Percentiles rank a stretch among this genome's conserved stretches.
These are phyloP conservation scores for Suillus bovinus DNA, from an alignment of 768 basidiomycete genomes.

Conservation along the genomic window DNA sequence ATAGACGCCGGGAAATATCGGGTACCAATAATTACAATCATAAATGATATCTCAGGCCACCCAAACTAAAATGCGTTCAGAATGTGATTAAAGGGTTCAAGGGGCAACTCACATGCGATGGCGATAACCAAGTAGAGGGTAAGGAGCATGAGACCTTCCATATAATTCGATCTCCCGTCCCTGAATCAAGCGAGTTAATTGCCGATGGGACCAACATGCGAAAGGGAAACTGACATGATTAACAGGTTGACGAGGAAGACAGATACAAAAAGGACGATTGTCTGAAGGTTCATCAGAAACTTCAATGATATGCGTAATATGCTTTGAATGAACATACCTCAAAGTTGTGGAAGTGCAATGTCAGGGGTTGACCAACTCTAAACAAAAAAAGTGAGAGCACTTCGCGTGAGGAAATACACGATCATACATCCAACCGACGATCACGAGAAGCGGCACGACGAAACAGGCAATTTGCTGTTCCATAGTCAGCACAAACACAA, in stretches of 20 bases:
- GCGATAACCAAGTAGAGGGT: conserved; percentile 39
- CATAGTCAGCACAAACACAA: background rate
- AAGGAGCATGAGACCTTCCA: conserved; percentile 81
- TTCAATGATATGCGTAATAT: background rate
- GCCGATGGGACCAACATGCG: background rate
- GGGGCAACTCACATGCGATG: conserved; percentile 36
- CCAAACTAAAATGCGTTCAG: conserved; percentile 13
- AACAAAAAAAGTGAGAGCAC: conserved; percentile 9
- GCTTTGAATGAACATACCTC: conserved; percentile 48
- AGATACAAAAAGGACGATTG: conserved; percentile 82
- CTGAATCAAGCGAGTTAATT: conserved; percentile 29
- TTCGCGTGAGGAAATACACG: conserved; percentile 15
- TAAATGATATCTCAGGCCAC: background rate
- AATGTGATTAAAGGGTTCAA: background rate
- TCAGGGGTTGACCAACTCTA: conserved; percentile 69
- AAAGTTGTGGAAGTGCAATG: conserved; percentile 84
- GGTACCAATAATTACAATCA: background rate
- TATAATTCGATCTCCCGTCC: conserved; percentile 87
- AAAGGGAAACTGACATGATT: conserved; percentile 51
- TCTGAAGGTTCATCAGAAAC: conserved; percentile 42
- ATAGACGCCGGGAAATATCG: background rate
- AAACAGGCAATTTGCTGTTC: conserved; percentile 81
- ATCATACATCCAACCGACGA: conserved; percentile 83
- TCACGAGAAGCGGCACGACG: conserved; percentile 84
- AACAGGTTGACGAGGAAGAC: conserved; percentile 87